These are phyloP conservation scores for Casaregolazyma lundiana DNA, from an alignment of 1,139 yeast species.

Conservation along the genomic window DNA sequence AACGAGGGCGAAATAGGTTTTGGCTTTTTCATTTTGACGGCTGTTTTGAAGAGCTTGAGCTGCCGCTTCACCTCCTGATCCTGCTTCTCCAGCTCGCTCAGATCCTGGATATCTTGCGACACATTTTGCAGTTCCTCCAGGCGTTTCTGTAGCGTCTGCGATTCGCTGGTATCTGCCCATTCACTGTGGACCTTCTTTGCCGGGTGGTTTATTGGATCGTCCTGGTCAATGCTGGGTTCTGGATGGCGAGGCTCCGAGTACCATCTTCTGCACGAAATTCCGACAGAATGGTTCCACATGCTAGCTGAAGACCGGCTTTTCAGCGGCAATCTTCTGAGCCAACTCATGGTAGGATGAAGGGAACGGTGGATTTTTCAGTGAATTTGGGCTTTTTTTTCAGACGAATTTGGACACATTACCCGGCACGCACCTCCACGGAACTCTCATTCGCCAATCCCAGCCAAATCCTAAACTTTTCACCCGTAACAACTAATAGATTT, in stretches of 20 bases:
- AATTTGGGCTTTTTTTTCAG: not conserved
- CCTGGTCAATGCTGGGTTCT: not conserved
- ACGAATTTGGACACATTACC: slow-evolving; percentile 4
- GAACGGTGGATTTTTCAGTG: slow-evolving; percentile 1
- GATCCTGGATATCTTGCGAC: slow-evolving; percentile 29
- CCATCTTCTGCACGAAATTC: not conserved
- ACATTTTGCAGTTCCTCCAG: slow-evolving; percentile 21
- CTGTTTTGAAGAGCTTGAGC: slow-evolving; percentile 64
- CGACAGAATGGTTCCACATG: not conserved
- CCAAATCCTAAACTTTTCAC: slow-evolving; percentile 3
- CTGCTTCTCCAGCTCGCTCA: slow-evolving; percentile 73
- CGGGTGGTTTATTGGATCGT: not conserved
- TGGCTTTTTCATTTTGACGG: slow-evolving; percentile 65
- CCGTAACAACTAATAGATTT: not conserved
- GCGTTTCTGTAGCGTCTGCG: slow-evolving; percentile 19
- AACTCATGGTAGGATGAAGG: not conserved
- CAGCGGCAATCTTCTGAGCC: not conserved
- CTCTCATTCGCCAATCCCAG: slow-evolving; percentile 11
- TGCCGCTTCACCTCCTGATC: slow-evolving; percentile 70
- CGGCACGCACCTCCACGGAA: slow-evolving; percentile 3
- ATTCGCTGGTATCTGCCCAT: slow-evolving; percentile 16
- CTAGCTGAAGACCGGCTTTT: not conserved
- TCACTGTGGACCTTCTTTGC: slow-evolving; percentile 14
- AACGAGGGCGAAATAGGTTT: slow-evolving; percentile 85
- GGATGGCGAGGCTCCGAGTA: not conserved